Evolutionary conservation across 306 rosid species (phyloP).

Genomic region (Pachyrhizus erosus): DNA sequence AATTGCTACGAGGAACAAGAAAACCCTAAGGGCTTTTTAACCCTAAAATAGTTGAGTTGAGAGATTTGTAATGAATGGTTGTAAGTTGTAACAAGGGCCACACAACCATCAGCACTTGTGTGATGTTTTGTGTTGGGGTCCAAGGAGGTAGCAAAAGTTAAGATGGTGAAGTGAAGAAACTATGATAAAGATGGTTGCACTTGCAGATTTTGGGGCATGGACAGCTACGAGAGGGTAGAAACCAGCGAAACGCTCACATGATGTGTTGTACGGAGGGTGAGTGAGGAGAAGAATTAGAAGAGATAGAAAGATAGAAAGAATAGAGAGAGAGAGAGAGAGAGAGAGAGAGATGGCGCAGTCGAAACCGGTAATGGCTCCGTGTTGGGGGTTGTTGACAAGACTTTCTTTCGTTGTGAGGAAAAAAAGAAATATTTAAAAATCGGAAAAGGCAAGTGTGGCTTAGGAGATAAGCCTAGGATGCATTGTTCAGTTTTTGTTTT

Average conservation of each 20-base stretch:
- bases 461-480: conserved; percentile 30
- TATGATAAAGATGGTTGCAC: conserved; percentile 19
- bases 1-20: neutral
- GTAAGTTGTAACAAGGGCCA: neutral
- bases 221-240: conserved; percentile 23
- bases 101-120: neutral
- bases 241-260: conserved; percentile 38
- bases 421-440: conserved; percentile 51
- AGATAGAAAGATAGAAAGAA: neutral
- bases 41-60: neutral
- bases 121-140: conserved; percentile 9
- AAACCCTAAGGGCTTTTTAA: conserved; percentile 5
- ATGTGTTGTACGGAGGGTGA: conserved; percentile 31
- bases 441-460: conserved; percentile 32
- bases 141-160: conserved; percentile 8
- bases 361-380: conserved; percentile 54
- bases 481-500: neutral
- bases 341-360: conserved; percentile 31
- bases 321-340: neutral
- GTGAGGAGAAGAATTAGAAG: neutral
- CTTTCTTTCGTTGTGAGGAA: conserved; percentile 48
- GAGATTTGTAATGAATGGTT: neutral
- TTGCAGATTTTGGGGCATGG: conserved; percentile 26
- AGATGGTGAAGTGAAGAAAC: conserved; percentile 3
- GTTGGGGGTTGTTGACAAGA: conserved; percentile 65